Conservation (phyloP, 139 green algal genomes). For the Ettlia oleoabundans region DNA sequence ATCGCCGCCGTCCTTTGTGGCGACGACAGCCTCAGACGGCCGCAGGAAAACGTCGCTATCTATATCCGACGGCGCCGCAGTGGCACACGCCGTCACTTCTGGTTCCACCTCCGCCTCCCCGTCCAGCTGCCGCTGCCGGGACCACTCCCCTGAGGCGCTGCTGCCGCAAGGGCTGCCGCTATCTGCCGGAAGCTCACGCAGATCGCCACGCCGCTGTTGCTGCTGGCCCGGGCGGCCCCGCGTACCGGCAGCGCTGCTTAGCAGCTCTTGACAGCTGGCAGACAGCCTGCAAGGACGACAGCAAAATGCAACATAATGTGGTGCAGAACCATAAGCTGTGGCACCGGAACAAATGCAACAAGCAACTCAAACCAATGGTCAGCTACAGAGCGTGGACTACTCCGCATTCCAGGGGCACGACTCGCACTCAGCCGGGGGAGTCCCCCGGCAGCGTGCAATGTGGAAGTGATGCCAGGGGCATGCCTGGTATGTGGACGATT, state of each 20-base stretch:
- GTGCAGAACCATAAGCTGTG: too few species aligned
- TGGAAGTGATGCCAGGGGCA: too few species aligned
- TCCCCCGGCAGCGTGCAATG: too few species aligned
- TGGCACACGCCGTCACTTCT: neutral
- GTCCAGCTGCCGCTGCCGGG: neutral
- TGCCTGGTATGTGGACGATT: too few species aligned
- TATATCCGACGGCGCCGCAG: conserved; percentile 15
- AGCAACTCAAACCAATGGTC: too few species aligned
- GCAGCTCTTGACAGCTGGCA: conserved; percentile 20
- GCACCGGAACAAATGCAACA: too few species aligned
- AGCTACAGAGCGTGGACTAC: too few species aligned
- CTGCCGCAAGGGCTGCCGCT: conserved; percentile 24
- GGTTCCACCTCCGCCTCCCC: neutral
- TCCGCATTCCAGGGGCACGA: too few species aligned
- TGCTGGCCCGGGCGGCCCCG: too few species aligned
- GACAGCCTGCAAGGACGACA: conserved; percentile 3
- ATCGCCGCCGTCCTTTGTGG: neutral
- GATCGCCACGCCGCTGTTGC: too few species aligned
- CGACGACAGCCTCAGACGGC: neutral
- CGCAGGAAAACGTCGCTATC: conserved; percentile 38
- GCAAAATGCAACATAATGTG: neutral
- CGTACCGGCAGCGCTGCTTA: neutral
- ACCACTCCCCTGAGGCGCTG: conserved; percentile 27
- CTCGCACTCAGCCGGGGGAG: too few species aligned
- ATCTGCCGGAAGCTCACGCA: too few species aligned